A percentile compares a stretch with the other conserved stretches of the same genome.
Conservation (phyloP, 2,329 filamentous ascomycete species). For the Xylaria hypoxylon region DNA sequence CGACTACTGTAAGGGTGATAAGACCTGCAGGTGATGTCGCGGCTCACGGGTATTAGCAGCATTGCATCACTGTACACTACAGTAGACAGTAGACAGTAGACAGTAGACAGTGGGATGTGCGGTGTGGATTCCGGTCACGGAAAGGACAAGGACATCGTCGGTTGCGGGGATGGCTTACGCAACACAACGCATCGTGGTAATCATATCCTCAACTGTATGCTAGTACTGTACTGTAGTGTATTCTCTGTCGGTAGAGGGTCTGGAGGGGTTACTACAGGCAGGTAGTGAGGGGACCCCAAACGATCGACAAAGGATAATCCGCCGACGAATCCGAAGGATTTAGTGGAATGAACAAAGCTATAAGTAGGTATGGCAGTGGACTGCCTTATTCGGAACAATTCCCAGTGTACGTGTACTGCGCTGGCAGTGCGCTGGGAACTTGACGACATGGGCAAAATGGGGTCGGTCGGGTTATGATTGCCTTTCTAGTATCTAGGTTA, state of each 20-base stretch:
- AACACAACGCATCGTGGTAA: constrained; percentile 23
- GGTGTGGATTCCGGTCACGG: constrained; percentile 20
- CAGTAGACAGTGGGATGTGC: background rate
- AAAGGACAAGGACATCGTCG: constrained; percentile 6
- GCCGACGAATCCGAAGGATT: constrained; percentile 30
- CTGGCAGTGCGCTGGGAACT: constrained; percentile 1
- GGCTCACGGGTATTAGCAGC: background rate
- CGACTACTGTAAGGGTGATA: background rate
- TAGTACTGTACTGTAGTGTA: no score
- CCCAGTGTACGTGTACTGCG: no score
- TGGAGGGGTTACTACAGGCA: constrained; percentile 3
- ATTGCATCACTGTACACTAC: constrained; percentile 22
- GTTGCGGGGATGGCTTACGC: constrained; percentile 29
- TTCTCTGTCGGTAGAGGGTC: no score
- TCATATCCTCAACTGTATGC: background rate
- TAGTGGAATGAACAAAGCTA: constrained; percentile 4
- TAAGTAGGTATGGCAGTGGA: constrained; percentile 4
- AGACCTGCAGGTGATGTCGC: constrained; percentile 4
- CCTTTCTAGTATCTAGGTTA: constrained; percentile 24
- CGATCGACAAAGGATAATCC: constrained; percentile 31
- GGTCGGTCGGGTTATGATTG: constrained; percentile 14
- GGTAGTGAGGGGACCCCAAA: constrained; percentile 17
- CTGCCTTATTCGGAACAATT: constrained; percentile 34
- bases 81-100: background rate
- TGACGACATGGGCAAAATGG: constrained; percentile 13